These are phyloP conservation scores for Brassica rapa DNA, from an alignment of 345 rosid genomes.

Conservation along the genomic window DNA sequence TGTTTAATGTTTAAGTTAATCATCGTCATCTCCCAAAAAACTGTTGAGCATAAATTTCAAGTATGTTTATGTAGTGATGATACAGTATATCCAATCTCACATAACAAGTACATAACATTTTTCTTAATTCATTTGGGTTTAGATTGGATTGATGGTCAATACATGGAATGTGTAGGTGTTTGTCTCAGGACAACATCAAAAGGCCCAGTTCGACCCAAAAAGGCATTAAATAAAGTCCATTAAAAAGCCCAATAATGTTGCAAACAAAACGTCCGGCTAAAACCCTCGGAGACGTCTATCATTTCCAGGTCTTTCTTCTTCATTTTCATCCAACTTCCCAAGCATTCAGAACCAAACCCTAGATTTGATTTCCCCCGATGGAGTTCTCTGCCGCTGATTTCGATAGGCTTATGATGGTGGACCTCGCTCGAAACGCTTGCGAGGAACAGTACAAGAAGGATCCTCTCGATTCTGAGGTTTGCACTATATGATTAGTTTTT, in stretches of 20 bases:
- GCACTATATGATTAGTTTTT: neutral
- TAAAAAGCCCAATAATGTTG: slow-evolving; percentile 9
- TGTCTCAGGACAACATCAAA: neutral
- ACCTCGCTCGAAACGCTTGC: slow-evolving; percentile 55
- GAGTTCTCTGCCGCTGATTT: slow-evolving; percentile 63
- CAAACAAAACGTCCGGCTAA: neutral
- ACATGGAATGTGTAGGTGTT: too few relatives aligned
- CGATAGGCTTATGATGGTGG: slow-evolving; percentile 54
- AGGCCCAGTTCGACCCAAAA: neutral
- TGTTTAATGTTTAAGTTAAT: too few relatives aligned
- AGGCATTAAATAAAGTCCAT: neutral
- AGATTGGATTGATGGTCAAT: too few relatives aligned
- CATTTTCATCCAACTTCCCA: neutral
- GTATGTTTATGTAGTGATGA: too few relatives aligned
- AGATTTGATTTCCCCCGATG: slow-evolving; percentile 35
- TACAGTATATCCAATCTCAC: too few relatives aligned
- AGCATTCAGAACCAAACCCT: slow-evolving; percentile 22
- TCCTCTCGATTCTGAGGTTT: slow-evolving; percentile 69
- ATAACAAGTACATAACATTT: too few relatives aligned
- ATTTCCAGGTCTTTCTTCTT: neutral
- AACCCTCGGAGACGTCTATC: slow-evolving; percentile 16
- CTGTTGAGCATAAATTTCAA: too few relatives aligned
- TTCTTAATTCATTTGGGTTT: too few relatives aligned
- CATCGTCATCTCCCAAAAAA: too few relatives aligned
- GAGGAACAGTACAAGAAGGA: slow-evolving; percentile 58